A percentile compares a stretch with the other conserved stretches of the same genome.
phyloP scores from a whole-genome alignment of 257 asterid genomes.

The Knoxia roxburghii region DNA sequence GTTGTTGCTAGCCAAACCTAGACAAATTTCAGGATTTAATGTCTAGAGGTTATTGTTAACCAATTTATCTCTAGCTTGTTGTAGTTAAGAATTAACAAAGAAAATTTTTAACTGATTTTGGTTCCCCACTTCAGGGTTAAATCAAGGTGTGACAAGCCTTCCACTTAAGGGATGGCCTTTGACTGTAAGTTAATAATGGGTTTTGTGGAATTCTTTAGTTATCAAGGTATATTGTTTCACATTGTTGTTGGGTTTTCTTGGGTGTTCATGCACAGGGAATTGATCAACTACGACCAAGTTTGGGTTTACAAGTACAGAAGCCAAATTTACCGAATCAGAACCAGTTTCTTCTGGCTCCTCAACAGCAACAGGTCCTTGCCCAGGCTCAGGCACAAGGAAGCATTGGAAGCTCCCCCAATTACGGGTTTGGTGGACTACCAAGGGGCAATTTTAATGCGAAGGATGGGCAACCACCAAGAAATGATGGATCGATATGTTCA shows the following conservation, averaged over 20 bases:
- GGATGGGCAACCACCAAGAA: conserved; percentile 91
- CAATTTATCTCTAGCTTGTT: neutral
- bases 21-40: neutral
- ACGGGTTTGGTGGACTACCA: conserved; percentile 87
- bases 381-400: conserved; percentile 94
- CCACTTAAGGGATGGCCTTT: conserved; percentile 99
- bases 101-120: neutral
- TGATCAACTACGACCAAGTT: conserved; percentile 79
- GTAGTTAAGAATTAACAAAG: conserved; percentile 4
- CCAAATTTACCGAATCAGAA: conserved; percentile 73
- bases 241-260: conserved; percentile 19
- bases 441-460: conserved; percentile 72
- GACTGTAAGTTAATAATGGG: conserved; percentile 60
- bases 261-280: conserved; percentile 61
- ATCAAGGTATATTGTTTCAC: neutral
- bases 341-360: conserved; percentile 84
- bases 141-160: conserved; percentile 85
- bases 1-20: neutral
- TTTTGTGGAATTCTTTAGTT: conserved; percentile 1
- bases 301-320: conserved; percentile 92
- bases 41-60: neutral
- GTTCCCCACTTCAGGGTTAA: conserved; percentile 49
- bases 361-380: conserved; percentile 90
- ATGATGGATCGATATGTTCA: conserved; percentile 95
- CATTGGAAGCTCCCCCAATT: conserved; percentile 65